phyloP scores from a whole-genome alignment of 164 flowering plant genomes.

The Magnolia changhungtana region DNA sequence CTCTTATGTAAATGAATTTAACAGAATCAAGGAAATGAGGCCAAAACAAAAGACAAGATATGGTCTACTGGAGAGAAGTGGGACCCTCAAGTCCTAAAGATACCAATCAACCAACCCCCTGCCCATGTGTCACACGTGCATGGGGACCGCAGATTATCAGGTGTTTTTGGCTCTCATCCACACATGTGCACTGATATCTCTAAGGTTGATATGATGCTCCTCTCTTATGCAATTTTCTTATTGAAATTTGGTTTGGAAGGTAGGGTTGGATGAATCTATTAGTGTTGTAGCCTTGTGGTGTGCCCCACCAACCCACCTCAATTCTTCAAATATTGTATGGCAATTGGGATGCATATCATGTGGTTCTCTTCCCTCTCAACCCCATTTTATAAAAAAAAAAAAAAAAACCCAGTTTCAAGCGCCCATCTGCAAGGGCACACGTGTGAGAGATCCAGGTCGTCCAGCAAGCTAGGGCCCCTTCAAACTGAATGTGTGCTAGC shows the following conservation, averaged over 20 bases:
- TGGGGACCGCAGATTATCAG: constrained; percentile 5
- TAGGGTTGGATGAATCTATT: constrained; percentile 20
- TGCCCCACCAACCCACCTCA: no score
- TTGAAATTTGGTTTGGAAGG: constrained; percentile 18
- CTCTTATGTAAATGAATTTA: no score
- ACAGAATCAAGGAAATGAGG: no score
- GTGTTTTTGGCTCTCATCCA: constrained; percentile 10
- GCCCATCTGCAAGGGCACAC: no score
- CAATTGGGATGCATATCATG: constrained; percentile 33
- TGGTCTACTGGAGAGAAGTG: background rate
- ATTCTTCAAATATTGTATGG: constrained; percentile 10
- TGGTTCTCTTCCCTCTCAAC: constrained; percentile 14
- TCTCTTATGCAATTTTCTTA: background rate
- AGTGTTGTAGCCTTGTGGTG: background rate
- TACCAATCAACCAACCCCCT: background rate
- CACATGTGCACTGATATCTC: constrained; percentile 13
- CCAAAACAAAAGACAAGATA: background rate
- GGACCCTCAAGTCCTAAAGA: background rate
- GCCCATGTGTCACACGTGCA: constrained; percentile 7
- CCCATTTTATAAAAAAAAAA: background rate
- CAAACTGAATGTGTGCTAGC: background rate
- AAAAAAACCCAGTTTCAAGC: no score
- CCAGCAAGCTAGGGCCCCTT: background rate
- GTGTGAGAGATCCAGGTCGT: background rate
- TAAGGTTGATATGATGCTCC: constrained; percentile 5